phyloP scores from a whole-genome alignment of 2,329 filamentous ascomycete genomes.

The Neofusicoccum parvum region DNA sequence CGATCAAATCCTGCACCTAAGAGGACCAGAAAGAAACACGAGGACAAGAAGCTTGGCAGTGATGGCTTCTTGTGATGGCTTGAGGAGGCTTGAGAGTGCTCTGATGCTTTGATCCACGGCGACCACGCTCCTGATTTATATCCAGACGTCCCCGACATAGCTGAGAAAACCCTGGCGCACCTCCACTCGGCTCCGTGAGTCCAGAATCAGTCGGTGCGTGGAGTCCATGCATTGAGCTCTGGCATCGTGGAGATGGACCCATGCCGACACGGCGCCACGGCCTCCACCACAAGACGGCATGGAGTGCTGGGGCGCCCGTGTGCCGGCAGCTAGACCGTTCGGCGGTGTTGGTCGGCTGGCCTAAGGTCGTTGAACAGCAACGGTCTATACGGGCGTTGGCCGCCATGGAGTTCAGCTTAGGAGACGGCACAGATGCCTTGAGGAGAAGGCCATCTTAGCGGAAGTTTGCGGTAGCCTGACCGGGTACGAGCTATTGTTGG shows the following conservation, averaged over 20 bases:
- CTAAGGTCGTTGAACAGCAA: neutral
- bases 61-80: slow-evolving; percentile 5
- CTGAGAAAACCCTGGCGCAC: neutral
- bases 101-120: neutral
- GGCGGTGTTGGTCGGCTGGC: neutral
- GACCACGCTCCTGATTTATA: neutral
- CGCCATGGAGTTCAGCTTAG: slow-evolving; percentile 2
- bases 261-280: neutral
- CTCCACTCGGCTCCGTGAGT: neutral
- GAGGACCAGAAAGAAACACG: neutral
- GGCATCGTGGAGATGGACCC: neutral
- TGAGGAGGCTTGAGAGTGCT: neutral
- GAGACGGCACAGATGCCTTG: neutral
- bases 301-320: neutral
- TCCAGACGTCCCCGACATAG: neutral
- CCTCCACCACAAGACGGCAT: neutral
- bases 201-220: neutral
- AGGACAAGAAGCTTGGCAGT: neutral
- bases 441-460: neutral
- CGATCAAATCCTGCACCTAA: neutral
- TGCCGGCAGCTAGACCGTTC: neutral
- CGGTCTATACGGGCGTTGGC: neutral
- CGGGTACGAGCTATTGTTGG: slow-evolving; percentile 3
- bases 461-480: neutral
- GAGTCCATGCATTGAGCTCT: neutral